Evolutionary conservation across 148 eudicot genomes (phyloP).

Genomic region (Bassia scoparia): DNA sequence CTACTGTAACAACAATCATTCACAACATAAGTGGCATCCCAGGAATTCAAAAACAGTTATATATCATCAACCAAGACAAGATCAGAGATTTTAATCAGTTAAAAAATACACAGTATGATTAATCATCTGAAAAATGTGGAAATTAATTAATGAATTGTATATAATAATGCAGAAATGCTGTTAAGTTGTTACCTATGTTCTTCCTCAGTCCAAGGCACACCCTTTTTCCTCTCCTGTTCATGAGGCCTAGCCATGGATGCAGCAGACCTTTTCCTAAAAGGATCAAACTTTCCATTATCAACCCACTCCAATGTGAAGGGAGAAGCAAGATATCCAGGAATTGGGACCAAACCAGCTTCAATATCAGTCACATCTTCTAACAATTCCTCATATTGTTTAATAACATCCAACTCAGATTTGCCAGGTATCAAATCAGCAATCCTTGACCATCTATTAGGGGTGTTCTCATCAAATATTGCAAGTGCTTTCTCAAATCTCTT

Average conservation of each 20-base stretch:
- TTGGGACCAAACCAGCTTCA: slow-evolving; percentile 79
- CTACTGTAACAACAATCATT: too few relatives aligned
- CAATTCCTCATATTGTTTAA: slow-evolving; percentile 56
- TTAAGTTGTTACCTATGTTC: slow-evolving; percentile 63
- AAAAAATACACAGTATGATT: too few relatives aligned
- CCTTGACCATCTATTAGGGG: slow-evolving; percentile 70
- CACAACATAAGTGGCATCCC: too few relatives aligned
- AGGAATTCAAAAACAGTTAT: too few relatives aligned
- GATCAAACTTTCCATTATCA: slow-evolving; percentile 39
- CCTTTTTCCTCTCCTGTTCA: slow-evolving; percentile 87
- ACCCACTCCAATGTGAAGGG: slow-evolving; percentile 58
- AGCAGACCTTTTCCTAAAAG: slow-evolving; percentile 34
- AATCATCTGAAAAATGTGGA: too few relatives aligned
- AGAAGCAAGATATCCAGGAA: slow-evolving; percentile 68
- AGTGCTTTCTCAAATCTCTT: slow-evolving; percentile 80
- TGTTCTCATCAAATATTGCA: slow-evolving; percentile 59
- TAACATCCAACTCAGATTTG: slow-evolving; percentile 64
- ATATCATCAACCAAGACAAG: too few relatives aligned
- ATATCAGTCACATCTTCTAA: slow-evolving; percentile 74
- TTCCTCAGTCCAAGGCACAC: slow-evolving; percentile 95
- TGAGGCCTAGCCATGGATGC: slow-evolving; percentile 35
- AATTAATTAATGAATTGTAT: neutral
- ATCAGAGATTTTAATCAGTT: too few relatives aligned
- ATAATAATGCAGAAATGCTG: neutral
- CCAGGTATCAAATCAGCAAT: slow-evolving; percentile 79